Conservation (phyloP, 371 early-diverging fungal species). For the Actinomortierella ambigua region DNA sequence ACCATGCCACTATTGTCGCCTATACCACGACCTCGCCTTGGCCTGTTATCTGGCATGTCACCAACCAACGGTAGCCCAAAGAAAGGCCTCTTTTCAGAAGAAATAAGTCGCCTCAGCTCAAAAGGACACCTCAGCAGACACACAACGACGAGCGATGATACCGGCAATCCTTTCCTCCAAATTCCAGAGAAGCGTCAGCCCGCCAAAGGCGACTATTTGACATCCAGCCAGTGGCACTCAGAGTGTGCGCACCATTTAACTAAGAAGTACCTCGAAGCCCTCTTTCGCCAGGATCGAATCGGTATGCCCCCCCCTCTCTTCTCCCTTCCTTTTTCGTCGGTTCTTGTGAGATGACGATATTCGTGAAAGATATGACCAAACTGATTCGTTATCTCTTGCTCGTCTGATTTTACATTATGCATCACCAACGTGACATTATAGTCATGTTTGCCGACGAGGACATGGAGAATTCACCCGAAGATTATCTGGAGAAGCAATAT, state of each 20-base stretch:
- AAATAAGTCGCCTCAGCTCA: too few species aligned
- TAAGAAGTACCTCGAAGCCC: constrained; percentile 30
- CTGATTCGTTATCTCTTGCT: too few species aligned
- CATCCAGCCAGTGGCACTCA: constrained; percentile 44
- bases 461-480: constrained; percentile 22
- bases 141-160: constrained; percentile 4
- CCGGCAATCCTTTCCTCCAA: constrained; percentile 35
- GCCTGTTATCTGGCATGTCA: too few species aligned
- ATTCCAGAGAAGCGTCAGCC: constrained; percentile 17
- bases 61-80: too few species aligned
- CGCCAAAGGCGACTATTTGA: constrained; percentile 28
- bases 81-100: too few species aligned
- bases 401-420: neutral
- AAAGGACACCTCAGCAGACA: too few species aligned
- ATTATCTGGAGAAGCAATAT: constrained; percentile 28
- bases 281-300: constrained; percentile 29
- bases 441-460: constrained; percentile 32
- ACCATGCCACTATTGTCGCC: too few species aligned
- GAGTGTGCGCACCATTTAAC: constrained; percentile 43
- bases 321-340: neutral
- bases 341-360: neutral
- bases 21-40: too few species aligned
- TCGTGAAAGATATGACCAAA: too few species aligned
- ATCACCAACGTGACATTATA: constrained; percentile 1
- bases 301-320: constrained; percentile 7